Percentiles rank a stretch among this genome's conserved stretches.
phyloP scores from a whole-genome alignment of 1,139 yeast species.

The Candida tetrigidarum region DNA sequence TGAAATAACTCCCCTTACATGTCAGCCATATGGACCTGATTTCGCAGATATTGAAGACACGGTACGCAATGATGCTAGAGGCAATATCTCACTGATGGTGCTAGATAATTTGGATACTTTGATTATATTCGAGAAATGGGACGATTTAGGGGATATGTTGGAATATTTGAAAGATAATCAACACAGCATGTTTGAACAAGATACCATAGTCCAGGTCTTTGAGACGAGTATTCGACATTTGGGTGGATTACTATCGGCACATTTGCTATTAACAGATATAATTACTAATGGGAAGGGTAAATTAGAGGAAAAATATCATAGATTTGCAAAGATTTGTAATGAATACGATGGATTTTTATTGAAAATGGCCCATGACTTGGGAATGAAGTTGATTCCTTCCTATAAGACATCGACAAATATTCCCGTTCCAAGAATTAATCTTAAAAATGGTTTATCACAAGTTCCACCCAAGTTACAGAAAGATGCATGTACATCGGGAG shows the following conservation, averaged over 20 bases:
- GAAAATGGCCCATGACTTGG: slow-evolving; percentile 71
- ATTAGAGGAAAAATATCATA: slow-evolving; percentile 15
- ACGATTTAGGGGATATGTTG: slow-evolving; percentile 55
- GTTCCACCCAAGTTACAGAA: slow-evolving; percentile 46
- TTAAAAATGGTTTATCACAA: slow-evolving; percentile 52
- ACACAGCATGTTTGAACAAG: slow-evolving; percentile 54
- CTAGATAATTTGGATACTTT: slow-evolving; percentile 82
- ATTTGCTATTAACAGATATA: slow-evolving; percentile 63
- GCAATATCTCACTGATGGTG: slow-evolving; percentile 78
- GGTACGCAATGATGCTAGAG: slow-evolving; percentile 80
- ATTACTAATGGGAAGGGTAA: slow-evolving; percentile 32
- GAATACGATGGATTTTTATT: slow-evolving; percentile 73
- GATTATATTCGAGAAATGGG: slow-evolving; percentile 69
- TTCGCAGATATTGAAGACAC: slow-evolving; percentile 53
- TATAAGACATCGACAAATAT: slow-evolving; percentile 62
- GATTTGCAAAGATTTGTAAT: slow-evolving; percentile 23
- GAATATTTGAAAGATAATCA: slow-evolving; percentile 42
- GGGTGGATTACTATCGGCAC: slow-evolving; percentile 81
- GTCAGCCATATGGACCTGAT: slow-evolving; percentile 73
- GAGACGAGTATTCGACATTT: slow-evolving; percentile 80
- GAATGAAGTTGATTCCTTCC: slow-evolving; percentile 66
- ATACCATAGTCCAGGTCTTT: slow-evolving; percentile 82
- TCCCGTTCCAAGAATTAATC: slow-evolving; percentile 76
- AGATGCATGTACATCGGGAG: slow-evolving; percentile 89
- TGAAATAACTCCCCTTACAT: slow-evolving; percentile 76